These are phyloP conservation scores for Botryotinia convoluta DNA, from an alignment of 2,329 filamentous ascomycete genomes.

Conservation along the genomic window DNA sequence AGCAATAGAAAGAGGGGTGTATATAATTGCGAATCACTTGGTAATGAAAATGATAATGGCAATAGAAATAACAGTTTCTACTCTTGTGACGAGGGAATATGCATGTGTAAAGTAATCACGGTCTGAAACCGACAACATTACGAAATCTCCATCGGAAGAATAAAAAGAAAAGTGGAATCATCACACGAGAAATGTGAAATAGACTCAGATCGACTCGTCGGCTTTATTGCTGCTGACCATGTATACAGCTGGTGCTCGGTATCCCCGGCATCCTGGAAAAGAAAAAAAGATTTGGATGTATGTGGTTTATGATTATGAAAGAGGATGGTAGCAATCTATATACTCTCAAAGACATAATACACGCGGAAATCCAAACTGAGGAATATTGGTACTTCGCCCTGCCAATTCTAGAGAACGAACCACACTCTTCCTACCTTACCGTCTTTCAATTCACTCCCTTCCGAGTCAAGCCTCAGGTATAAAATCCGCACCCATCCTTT, in stretches of 20 bases:
- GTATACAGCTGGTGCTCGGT: rapidly evolving
- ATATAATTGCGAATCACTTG: neutral
- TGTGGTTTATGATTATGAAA: neutral
- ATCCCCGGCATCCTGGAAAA: too few relatives aligned
- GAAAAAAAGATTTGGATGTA: too few relatives aligned
- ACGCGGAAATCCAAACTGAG: neutral
- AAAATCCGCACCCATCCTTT: neutral
- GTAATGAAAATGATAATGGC: neutral
- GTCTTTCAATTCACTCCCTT: neutral
- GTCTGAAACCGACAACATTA: neutral
- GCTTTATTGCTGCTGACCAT: neutral
- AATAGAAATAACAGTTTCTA: neutral
- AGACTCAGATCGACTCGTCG: neutral
- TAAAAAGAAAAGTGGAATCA: neutral
- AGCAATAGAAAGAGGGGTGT: neutral
- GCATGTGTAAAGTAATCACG: neutral
- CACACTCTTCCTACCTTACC: neutral
- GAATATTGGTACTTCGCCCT: neutral
- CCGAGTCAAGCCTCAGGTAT: neutral
- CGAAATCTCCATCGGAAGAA: neutral
- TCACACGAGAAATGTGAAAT: neutral
- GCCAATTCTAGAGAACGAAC: neutral
- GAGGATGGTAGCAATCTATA: neutral
- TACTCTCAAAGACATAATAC: neutral
- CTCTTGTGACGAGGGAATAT: neutral